Percentiles rank a stretch among this genome's conserved stretches.
phyloP scores from a whole-genome alignment of 2,329 filamentous ascomycete genomes.

The Corinectria fuckeliana region DNA sequence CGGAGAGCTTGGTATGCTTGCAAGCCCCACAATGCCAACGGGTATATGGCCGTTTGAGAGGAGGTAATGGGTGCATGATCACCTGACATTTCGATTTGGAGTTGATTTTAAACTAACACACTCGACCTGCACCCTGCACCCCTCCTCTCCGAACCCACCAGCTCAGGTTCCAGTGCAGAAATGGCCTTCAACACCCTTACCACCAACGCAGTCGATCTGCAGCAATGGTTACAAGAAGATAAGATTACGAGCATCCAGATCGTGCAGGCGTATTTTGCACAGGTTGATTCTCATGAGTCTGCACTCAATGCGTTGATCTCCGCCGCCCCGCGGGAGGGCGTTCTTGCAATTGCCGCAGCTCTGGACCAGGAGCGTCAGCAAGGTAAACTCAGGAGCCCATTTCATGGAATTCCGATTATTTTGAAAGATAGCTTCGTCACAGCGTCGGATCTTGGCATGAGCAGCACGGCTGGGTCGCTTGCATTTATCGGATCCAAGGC shows the following conservation, averaged over 20 bases:
- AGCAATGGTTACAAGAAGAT: background rate
- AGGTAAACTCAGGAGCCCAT: conserved; percentile 16
- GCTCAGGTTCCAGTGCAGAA: background rate
- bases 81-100: too few relatives aligned
- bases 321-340: background rate
- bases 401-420: conserved; percentile 29
- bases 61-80: too few relatives aligned
- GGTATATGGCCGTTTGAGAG: too few relatives aligned
- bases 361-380: conserved; percentile 21
- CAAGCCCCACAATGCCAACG: too few relatives aligned
- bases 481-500: conserved; percentile 20
- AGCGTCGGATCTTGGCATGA: conserved; percentile 5
- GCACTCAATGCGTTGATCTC: conserved; percentile 23
- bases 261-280: conserved; percentile 18
- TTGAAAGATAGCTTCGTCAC: conserved; percentile 26
- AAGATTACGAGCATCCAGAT: conserved; percentile 19
- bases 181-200: conserved; percentile 4
- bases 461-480: conserved; percentile 21
- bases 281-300: conserved; percentile 18
- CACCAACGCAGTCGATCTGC: conserved; percentile 3
- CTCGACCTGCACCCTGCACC: too few relatives aligned
- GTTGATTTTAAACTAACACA: too few relatives aligned
- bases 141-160: background rate
- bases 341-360: conserved; percentile 3
- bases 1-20: too few relatives aligned